Conservation (phyloP, 2,329 filamentous ascomycete genomes). For the Cryphonectria nitschkei region DNA sequence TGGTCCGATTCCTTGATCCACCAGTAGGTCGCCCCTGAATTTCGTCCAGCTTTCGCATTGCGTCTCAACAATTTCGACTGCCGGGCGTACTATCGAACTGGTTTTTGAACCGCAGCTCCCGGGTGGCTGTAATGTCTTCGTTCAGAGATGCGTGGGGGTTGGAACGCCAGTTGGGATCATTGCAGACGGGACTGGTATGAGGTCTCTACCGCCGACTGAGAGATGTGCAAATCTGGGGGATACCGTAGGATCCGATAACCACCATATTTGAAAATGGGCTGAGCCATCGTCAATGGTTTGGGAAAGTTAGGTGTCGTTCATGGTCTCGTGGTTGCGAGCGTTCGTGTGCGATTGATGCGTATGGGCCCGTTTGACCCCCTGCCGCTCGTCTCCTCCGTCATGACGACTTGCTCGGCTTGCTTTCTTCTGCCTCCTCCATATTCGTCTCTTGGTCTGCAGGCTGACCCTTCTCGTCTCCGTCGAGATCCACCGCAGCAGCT, state of each 20-base stretch:
- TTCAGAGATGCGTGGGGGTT: not conserved
- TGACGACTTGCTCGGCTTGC: conserved; percentile 15
- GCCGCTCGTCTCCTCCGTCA: not conserved
- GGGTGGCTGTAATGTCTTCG: not conserved
- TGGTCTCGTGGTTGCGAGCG: conserved; percentile 8
- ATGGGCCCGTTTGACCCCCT: not conserved
- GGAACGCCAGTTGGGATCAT: not conserved
- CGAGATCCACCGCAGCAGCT: conserved; percentile 45
- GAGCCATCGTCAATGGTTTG: not conserved
- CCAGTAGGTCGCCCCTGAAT: not conserved
- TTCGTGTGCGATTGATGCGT: not conserved
- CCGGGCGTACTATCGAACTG: not conserved
- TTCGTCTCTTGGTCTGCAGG: conserved; percentile 26
- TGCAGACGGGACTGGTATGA: not conserved
- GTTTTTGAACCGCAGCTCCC: not conserved
- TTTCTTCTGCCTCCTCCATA: not conserved
- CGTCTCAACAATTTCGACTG: not conserved
- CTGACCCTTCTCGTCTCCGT: conserved; percentile 39
- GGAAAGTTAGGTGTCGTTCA: not conserved
- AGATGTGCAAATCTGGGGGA: not conserved
- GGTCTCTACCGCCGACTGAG: not conserved
- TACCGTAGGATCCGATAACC: not conserved
- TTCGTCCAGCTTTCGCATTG: not conserved
- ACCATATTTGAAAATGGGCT: not conserved
- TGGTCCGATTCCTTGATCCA: not conserved